A percentile compares a stretch with the other conserved stretches of the same genome.
phyloP scores from a whole-genome alignment of 2,329 filamentous ascomycete species.

The Grosmannia penicillata region DNA sequence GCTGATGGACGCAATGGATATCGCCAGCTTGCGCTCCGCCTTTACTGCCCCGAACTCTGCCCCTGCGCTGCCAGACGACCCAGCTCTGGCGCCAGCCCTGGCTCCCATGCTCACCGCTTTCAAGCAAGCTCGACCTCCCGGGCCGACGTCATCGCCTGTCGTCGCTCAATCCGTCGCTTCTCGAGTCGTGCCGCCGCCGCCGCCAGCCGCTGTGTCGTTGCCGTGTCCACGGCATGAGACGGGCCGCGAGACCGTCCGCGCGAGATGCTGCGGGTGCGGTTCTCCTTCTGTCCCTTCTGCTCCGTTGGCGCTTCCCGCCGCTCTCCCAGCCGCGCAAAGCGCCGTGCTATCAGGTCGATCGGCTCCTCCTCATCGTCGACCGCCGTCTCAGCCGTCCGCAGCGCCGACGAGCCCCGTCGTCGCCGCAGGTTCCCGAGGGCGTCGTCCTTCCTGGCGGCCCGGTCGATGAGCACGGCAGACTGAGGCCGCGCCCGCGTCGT shows the following conservation, averaged over 20 bases:
- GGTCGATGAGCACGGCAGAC: not conserved
- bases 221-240: no score
- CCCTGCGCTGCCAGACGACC: not conserved
- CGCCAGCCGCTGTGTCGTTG: constrained; percentile 35
- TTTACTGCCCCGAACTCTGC: no score
- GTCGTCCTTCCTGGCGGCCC: not conserved
- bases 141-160: constrained; percentile 7
- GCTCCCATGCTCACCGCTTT: constrained; percentile 33
- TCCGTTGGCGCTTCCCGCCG: not conserved
- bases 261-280: no score
- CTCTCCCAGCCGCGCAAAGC: constrained; percentile 27
- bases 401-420: constrained; percentile 4
- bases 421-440: not conserved
- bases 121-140: constrained; percentile 35
- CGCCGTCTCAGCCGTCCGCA: constrained; percentile 4
- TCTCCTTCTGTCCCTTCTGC: not conserved
- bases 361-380: constrained; percentile 14
- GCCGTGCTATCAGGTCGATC: constrained; percentile 30
- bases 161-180: constrained; percentile 36
- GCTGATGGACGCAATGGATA: no score
- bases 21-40: no score
- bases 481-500: not conserved
- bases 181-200: constrained; percentile 41
- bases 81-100: not conserved
- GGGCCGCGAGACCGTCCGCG: no score